A percentile compares a stretch with the other conserved stretches of the same genome.
Evolutionary conservation across 495 filamentous ascomycete species (phyloP).

Genomic region (Penicillium canariense): DNA sequence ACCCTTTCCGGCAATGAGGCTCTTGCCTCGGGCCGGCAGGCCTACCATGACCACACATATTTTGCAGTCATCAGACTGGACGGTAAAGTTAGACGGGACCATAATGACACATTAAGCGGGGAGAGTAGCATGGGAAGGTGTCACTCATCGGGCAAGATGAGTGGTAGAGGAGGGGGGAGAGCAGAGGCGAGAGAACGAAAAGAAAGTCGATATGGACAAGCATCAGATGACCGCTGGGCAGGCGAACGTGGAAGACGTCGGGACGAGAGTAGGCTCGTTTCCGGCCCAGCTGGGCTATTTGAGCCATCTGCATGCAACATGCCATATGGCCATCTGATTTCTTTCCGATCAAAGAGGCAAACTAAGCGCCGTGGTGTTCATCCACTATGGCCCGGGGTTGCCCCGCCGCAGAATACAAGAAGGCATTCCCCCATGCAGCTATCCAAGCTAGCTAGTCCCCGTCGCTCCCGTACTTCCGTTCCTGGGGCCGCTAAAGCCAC

Average conservation of each 20-base stretch:
- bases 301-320: no score
- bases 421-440: neutral
- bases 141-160: neutral
- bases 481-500: neutral
- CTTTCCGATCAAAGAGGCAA: no score
- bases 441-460: neutral
- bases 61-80: slow-evolving; percentile 88
- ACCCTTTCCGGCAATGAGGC: slow-evolving; percentile 97
- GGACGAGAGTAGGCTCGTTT: no score
- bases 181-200: no score
- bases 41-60: slow-evolving; percentile 99
- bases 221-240: no score
- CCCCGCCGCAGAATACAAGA: neutral
- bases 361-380: no score
- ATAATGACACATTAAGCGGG: no score
- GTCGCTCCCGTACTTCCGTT: neutral
- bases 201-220: no score
- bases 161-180: neutral
- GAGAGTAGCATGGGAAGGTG: no score
- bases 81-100: slow-evolving; percentile 12
- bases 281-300: no score
- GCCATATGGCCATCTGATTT: no score
- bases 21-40: slow-evolving; percentile 91
- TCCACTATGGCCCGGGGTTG: neutral
- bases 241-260: no score